Base-by-base conservation (phyloP, 2,329 filamentous ascomycete genomes). In the Aspergillus tanneri region DNA sequence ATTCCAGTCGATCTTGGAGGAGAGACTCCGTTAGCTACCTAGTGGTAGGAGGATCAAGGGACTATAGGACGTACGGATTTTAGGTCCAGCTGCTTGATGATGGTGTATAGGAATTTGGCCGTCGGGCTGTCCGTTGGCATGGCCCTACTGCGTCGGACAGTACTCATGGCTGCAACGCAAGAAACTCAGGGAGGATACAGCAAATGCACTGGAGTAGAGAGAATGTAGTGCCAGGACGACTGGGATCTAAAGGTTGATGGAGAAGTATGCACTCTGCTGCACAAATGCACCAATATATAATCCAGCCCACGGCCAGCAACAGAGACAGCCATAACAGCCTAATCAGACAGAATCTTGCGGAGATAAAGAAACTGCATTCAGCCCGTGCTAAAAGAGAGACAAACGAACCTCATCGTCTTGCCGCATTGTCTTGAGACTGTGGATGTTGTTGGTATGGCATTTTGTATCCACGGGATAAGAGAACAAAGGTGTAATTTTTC, bases 31-130 rank as follows among this genome's bases (percentile, higher is more conserved):
- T 32, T 16, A 3, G 8, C 18, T 16, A 14, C 9, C n/a, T 2
- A 11, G 14, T 8, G 16, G 12, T 9, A 10, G 30, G 12, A 19
- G 19, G 6, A 7, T 34, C 14, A 6, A 19, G 11, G 23, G 35
- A 28, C 41, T 53, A 53, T 5, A n/a, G n/a, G n/a, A 54, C 71
- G 53, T 60, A 78, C 77, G 38, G 71, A 69, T 63, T 77, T 78
- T 24, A 81, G 62, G 53, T 79, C 77, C 41, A 80, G 67, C 55
- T 81, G 78, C 53, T 77, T 79, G 54, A 81, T 65, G 43, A 81
- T 80, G 18, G 75, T 71, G 59, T 79, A 81, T n/a, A 80, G 68
- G 49, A 81, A 78, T 30, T 74, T 75, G 25, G 72, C 70, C 14
- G 73, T 78, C 40, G 75, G 71, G 43, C 67, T 72, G 52, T 81